Base-by-base conservation (phyloP, 2,329 filamentous ascomycete genomes). In the Fusarium kyushuense region DNA sequence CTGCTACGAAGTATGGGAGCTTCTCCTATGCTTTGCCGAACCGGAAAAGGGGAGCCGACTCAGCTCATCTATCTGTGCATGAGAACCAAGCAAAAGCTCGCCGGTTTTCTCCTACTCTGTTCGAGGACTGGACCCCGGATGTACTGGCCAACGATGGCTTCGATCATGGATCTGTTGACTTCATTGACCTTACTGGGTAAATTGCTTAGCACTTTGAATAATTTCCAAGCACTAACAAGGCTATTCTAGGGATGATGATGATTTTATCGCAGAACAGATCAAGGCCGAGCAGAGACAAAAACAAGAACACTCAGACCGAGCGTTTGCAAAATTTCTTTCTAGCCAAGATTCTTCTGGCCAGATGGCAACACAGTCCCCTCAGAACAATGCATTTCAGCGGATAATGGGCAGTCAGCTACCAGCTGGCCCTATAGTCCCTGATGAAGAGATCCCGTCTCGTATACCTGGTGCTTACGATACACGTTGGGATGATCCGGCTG, bases 111-210 rank as follows among this genome's bases (percentile, higher is more conserved):
- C 74, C 76, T 13, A 51, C 43, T 23, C 60, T 59, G 4, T 30
- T 23, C 41, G 45, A 52, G 23, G 47, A 64, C n/a, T 54, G 51
- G 12, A 63, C 61, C 33, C 61, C 59, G 9, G 48, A 51, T 36
- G 29, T 33, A 16, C 43, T 33, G 11, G 29, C 41, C 51, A 48
- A 51, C 29, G 61, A 38, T 54, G 63, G 53, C n/a, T 36, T 54
- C 21, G 33, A 73, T 42, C 74, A 77, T 21, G 54, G 29, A 23
- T 36, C 46, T 19, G 32, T 70, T 29, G 67, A 70, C 25, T 68
- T 81, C 35, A 81, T 83, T 55, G 81, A 83, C 70, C 77, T 83
- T 70, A 83, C 80, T 65, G 80, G 79, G 77, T 80, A 77, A 60
- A 75, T 63, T 58, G 23, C 16, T 21, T 13, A 21, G 25, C 5